phyloP scores from a whole-genome alignment of 257 asterid species.

The Capsicum rhomboideum region DNA sequence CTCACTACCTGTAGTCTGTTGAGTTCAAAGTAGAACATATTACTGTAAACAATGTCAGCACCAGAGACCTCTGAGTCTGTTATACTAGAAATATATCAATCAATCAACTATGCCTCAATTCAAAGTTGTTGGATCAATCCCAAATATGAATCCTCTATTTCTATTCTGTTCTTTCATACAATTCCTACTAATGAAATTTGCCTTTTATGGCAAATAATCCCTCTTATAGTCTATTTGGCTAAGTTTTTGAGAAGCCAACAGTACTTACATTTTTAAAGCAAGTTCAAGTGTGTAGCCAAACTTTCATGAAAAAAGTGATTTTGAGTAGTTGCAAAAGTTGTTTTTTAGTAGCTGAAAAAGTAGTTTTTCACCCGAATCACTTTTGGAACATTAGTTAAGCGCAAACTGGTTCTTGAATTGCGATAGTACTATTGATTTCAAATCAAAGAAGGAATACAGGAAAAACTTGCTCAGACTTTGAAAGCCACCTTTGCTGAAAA shows the following conservation, averaged over 20 bases:
- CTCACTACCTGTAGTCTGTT: neutral
- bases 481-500: slow-evolving; percentile 92
- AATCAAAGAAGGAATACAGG: neutral
- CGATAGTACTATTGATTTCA: neutral
- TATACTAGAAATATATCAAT: neutral
- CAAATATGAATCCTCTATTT: neutral
- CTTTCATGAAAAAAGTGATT: too few species aligned
- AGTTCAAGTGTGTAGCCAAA: too few species aligned
- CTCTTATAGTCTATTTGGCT: too few species aligned
- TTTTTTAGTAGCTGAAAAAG: too few species aligned
- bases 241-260: too few species aligned
- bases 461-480: slow-evolving; percentile 72
- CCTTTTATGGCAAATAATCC: neutral
- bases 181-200: neutral
- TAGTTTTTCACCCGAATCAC: too few species aligned
- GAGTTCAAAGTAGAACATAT: neutral
- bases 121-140: neutral
- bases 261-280: too few species aligned
- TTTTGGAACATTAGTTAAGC: too few species aligned
- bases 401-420: too few species aligned
- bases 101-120: neutral
- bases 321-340: too few species aligned
- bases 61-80: neutral
- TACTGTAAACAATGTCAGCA: neutral
- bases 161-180: neutral